A percentile compares a stretch with the other conserved stretches of the same genome.
Evolutionary conservation across 805 yeast species (phyloP).

Genomic region (Hanseniaspora nectarophila): DNA sequence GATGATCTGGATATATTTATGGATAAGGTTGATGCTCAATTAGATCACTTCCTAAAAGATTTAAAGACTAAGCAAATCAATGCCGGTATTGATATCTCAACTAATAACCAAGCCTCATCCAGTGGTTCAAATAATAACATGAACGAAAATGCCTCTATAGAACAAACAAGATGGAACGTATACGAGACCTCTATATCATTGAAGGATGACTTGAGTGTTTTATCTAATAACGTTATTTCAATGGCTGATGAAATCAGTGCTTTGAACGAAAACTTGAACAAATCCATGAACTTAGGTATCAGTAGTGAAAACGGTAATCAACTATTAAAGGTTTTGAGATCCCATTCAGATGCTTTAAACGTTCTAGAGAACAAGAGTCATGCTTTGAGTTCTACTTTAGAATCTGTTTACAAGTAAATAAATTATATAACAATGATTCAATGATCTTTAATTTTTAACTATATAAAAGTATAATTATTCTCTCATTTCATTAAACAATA

Average conservation of each 20-base stretch:
- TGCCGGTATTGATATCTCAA: slow-evolving; percentile 12
- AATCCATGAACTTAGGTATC: slow-evolving; percentile 32
- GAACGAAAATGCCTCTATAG: slow-evolving; percentile 31
- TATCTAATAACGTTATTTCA: slow-evolving; percentile 65
- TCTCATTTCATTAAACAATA: slow-evolving; percentile 5
- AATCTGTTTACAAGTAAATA: slow-evolving; percentile 22
- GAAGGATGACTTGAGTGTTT: slow-evolving; percentile 64
- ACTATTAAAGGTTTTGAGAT: slow-evolving; percentile 68
- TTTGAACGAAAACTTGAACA: slow-evolving; percentile 68
- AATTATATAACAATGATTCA: background rate
- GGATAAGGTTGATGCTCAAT: slow-evolving; percentile 53
- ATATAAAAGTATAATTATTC: background rate
- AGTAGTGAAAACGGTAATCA: slow-evolving; percentile 39
- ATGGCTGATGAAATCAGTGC: slow-evolving; percentile 72
- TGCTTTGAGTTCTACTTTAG: slow-evolving; percentile 54
- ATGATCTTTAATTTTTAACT: background rate
- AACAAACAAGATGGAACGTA: slow-evolving; percentile 74
- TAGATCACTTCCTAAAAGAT: slow-evolving; percentile 16
- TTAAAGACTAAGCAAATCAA: slow-evolving; percentile 2
- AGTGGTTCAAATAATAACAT: slow-evolving; percentile 26
- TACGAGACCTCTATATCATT: slow-evolving; percentile 75
- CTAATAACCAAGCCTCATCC: background rate
- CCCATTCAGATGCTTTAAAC: slow-evolving; percentile 79
- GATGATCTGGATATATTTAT: slow-evolving; percentile 75
- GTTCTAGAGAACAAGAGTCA: slow-evolving; percentile 71